These are phyloP conservation scores for Conringia planisiliqua DNA, from an alignment of 345 rosid genomes.

Conservation along the genomic window DNA sequence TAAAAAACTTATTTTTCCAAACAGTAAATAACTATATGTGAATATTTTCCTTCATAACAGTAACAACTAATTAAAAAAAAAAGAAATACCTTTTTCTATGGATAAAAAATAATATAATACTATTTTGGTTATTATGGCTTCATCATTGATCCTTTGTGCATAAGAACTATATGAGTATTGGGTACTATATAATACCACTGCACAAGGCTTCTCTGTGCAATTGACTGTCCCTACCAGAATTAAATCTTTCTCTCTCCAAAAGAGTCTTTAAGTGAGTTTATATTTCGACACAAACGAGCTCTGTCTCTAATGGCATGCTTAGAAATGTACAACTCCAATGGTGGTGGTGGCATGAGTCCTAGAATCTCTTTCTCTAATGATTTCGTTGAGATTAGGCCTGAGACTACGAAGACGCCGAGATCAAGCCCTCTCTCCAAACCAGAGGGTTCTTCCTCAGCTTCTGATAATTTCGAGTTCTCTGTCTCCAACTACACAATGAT, in stretches of 20 bases:
- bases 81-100: background rate
- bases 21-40: background rate
- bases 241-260: constrained; percentile 20
- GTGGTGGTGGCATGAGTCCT: constrained; percentile 55
- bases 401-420: constrained; percentile 36
- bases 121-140: constrained; percentile 20
- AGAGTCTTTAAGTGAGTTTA: constrained; percentile 17
- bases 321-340: constrained; percentile 74
- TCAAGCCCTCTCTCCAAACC: constrained; percentile 32
- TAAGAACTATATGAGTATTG: constrained; percentile 45
- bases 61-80: background rate
- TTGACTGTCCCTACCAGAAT: constrained; percentile 41
- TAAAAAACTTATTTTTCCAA: background rate
- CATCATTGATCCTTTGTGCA: constrained; percentile 29
- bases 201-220: constrained; percentile 43
- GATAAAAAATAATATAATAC: background rate
- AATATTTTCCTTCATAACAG: background rate
- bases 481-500: constrained; percentile 78
- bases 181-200: constrained; percentile 34
- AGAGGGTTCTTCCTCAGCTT: constrained; percentile 38
- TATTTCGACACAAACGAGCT: constrained; percentile 19
- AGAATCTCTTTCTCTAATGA: constrained; percentile 92
- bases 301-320: constrained; percentile 66
- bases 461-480: constrained; percentile 86
- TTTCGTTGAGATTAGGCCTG: constrained; percentile 63